Evolutionary conservation across 371 early-diverging fungal species (phyloP), one percentile per base, ranked within the genome.

Genomic region (Mortierella sp.): DNA sequence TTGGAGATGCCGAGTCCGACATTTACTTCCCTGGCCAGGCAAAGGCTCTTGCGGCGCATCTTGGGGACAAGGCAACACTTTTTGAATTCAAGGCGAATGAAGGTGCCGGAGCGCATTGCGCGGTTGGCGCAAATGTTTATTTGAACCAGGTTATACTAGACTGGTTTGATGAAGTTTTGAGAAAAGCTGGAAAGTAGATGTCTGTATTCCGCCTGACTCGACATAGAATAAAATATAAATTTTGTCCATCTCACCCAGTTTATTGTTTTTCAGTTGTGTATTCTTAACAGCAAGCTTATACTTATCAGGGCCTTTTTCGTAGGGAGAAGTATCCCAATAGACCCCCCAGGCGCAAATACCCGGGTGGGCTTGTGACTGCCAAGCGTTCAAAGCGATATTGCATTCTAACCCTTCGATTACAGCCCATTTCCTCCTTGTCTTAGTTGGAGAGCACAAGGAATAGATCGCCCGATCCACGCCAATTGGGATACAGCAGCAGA

Each of bases 81-180:
- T 51, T 30, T 52, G 52, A 62, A 62, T 62, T 62, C 62, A 62
- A 62, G 62, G 62, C 51, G 28, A 62, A 51, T 37, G 62, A 62
- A 37, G 62, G 62, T 62, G 62, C 62, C 37, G 62, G 62, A 51
- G 50, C 62, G 19, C 62, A 62, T 62, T 62, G 62, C 21, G 50
- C 62, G 62, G 62, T 62, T 9, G 62, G 62, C 21, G 52, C 62
- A 37, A 62, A 52, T 52, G 37, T 51, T 21, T 62, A 51, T 62
- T 62, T 62, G 62, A 62, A 52, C n/a, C 62, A 62, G 62, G 62
- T 62, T 26, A 52, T 62, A n/a, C 62, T 62, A 14, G 62, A 62
- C 62, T 62, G 62, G 62, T 62, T 62, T 62, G 62, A 62, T 30
- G 62, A 52, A 51, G 62, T 62, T 62, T 62, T 62, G 62, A 62